phyloP scores from a whole-genome alignment of 2,329 filamentous ascomycete species.

The Tolypocladium paradoxum region DNA sequence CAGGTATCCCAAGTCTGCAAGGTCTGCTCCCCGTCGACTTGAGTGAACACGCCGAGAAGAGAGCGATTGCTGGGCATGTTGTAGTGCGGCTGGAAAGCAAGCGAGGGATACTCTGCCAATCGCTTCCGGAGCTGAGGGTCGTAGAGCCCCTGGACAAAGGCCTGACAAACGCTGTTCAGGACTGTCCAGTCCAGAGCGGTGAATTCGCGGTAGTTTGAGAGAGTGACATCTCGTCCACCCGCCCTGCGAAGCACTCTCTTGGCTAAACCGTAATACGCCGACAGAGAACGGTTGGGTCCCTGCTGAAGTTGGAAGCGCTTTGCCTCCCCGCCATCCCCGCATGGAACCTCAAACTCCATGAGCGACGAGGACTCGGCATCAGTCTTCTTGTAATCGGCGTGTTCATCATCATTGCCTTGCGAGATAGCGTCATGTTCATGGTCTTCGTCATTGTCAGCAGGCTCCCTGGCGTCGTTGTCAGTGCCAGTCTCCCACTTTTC shows the following conservation, averaged over 20 bases:
- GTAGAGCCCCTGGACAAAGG: constrained; percentile 43
- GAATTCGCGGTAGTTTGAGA: constrained; percentile 34
- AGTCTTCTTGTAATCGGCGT: not conserved
- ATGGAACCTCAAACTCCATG: constrained; percentile 12
- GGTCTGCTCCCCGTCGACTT: constrained; percentile 46
- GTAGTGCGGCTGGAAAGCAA: constrained; percentile 23
- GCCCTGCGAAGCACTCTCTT: constrained; percentile 39
- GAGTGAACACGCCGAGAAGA: constrained; percentile 40
- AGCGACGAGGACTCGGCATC: constrained; percentile 4
- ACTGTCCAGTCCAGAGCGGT: constrained; percentile 32
- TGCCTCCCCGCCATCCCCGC: constrained; percentile 4
- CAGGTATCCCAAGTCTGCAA: constrained; percentile 26
- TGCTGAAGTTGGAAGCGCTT: constrained; percentile 29
- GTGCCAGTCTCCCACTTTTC: constrained; percentile 58
- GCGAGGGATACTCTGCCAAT: constrained; percentile 35
- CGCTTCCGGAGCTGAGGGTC: constrained; percentile 34
- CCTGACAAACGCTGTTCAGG: constrained; percentile 39
- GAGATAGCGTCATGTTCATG: constrained; percentile 10
- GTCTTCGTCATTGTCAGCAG: constrained; percentile 24
- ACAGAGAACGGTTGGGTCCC: constrained; percentile 26
- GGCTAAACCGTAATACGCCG: constrained; percentile 35
- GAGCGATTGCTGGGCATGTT: constrained; percentile 29
- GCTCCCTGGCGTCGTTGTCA: constrained; percentile 25
- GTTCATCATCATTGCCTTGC: constrained; percentile 14
- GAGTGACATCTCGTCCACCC: constrained; percentile 38